Evolutionary conservation across 352 stramenopile genomes (phyloP), one percentile per base, ranked within the genome.

Genomic region (Phytophthora macrochlamydospora): DNA sequence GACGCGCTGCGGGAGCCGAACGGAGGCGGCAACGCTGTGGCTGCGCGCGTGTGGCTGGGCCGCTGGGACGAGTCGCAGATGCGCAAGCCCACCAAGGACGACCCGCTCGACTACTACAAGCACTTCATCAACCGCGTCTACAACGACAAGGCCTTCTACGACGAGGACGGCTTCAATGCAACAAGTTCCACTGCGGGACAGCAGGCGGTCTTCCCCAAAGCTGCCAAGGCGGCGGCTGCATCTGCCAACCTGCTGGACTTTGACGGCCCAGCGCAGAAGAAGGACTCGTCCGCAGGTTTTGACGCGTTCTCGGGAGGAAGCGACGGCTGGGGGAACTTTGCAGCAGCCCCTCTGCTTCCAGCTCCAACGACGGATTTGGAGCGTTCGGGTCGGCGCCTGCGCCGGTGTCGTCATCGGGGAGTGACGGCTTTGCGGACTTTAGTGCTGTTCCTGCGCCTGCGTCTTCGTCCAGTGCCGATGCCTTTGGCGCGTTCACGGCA

Each of bases 1-100:
- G 78, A 95, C 18, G 83, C 90, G 40, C 68, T 99, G 31, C 83
- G 89, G 32, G 86, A 96, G 33, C 73, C 84, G 59, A 93, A 95
- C 56, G 81, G 76, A n/a, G 87, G 91, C 56, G 94, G 94, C 56
- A 98, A 98, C 65, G 87, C 92, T 7, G 81, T 79, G 35, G 89
- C 85, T 5, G 73, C 82, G 9, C 77, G 76, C 33, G 93, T 93
- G n/a, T 98, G 94, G 94, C 73, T 98, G 18, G 88, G 75, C 7
- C 87, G 65, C 51, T 97, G 91, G 74, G 82, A 95, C 69, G 85
- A 93, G 12, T 51, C 38, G 6, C 59, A 83, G 54, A 77, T 93
- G 79, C 83, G 82, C 67, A 91, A 88, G 55, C 87, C 87, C 33
- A 83, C 61, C 7, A 85, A 91, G 45, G 76, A 83, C 49, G 87